Conservation (phyloP, 2,329 filamentous ascomycete species). For the Hypomyces perniciosus region DNA sequence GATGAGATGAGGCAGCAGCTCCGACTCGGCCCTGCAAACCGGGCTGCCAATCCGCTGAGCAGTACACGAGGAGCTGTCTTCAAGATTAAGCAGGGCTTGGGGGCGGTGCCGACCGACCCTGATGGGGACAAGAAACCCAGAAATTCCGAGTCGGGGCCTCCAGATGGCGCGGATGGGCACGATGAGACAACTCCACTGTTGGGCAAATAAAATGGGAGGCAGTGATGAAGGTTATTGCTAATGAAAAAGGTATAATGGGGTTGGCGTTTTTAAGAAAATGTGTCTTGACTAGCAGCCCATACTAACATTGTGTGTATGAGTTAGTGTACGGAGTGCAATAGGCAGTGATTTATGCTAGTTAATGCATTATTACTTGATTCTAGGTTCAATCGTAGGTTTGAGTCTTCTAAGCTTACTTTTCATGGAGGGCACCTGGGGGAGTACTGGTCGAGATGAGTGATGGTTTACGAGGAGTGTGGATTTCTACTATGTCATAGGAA, state of each 20-base stretch:
- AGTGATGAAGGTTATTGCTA: neutral
- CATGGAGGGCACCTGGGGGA: no score
- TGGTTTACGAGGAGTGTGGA: no score
- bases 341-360: no score
- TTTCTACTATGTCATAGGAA: no score
- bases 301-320: no score
- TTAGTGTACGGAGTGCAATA: no score
- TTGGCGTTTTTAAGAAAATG: no score
- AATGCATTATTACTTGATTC: no score
- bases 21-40: constrained; percentile 62
- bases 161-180: constrained; percentile 13
- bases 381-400: no score
- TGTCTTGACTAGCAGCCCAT: no score
- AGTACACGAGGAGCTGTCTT: constrained; percentile 57
- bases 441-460: no score
- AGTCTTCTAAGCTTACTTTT: no score
- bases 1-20: constrained; percentile 59
- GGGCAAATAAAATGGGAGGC: constrained; percentile 15
- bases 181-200: constrained; percentile 28
- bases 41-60: constrained; percentile 55
- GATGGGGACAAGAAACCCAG: constrained; percentile 1
- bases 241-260: neutral
- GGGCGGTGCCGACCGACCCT: neutral
- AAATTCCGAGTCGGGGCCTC: neutral
- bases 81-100: constrained; percentile 54